phyloP scores from a whole-genome alignment of 352 stramenopile genomes.

The Phytophthora pisi region DNA sequence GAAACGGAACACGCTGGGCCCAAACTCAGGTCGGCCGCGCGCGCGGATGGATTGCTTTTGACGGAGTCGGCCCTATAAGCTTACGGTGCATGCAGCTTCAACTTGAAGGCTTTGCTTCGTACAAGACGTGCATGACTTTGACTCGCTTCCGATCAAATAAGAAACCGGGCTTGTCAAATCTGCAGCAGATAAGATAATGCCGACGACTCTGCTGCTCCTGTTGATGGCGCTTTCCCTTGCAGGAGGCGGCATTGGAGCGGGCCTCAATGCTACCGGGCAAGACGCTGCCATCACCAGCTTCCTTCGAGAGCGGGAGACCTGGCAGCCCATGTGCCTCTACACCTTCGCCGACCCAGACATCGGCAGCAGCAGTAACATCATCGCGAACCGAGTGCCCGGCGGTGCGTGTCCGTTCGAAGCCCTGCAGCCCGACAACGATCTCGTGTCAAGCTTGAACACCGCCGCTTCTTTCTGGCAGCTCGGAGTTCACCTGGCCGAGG shows the following conservation, averaged over 20 bases:
- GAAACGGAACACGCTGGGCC: background rate
- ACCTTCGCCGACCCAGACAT: constrained; percentile 32
- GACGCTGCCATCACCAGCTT: constrained; percentile 29
- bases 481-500: constrained; percentile 45
- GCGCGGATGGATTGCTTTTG: background rate
- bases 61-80: too few species aligned
- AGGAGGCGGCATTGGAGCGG: background rate
- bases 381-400: constrained; percentile 23
- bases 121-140: background rate
- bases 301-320: constrained; percentile 22
- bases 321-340: constrained; percentile 48
- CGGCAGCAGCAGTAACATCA: background rate
- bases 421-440: constrained; percentile 51
- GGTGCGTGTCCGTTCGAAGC: constrained; percentile 63
- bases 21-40: constrained; percentile 1
- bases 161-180: constrained; percentile 14
- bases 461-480: constrained; percentile 41
- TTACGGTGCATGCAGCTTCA: background rate
- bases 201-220: constrained; percentile 9
- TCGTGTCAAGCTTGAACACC: constrained; percentile 54
- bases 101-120: background rate
- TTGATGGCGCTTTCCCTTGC: constrained; percentile 11
- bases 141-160: constrained; percentile 18
- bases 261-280: background rate
- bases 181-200: background rate